Evolutionary conservation across 495 filamentous ascomycete genomes (phyloP), one percentile per base, ranked within the genome.

Genomic region (Neurospora intermedia): DNA sequence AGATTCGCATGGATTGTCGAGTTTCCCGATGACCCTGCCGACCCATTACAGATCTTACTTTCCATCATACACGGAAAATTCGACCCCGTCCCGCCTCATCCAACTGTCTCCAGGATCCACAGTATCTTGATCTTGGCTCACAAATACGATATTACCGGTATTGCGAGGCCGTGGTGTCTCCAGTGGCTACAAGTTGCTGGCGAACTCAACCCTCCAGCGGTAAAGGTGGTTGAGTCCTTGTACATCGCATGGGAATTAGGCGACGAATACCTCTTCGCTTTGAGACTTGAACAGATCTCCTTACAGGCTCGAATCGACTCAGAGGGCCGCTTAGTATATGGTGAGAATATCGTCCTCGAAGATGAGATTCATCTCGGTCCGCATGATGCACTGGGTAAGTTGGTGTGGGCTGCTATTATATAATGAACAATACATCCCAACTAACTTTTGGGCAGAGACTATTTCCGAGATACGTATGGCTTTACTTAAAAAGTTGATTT

Each of bases 61-160:
- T 77, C 73, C 27, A 80, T 81, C 59, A 70, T 78, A 46, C 79
- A 81, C 48, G 31, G 73, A 4, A 73, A 72, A 0, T 80, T 77
- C 23, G 71, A 48, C 0, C 1, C 9, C 6, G 70, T 81, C 13
- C 69, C 78, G 13, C 73, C 40, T 23, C 16, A 16, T 43, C 43
- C 43, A 6, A 72, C 23, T 3, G 73, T 78, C 8, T 27, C 46
- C 0, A 69, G 75, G 31, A 66, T 81, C n/a, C 75, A 77, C 43
- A 71, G 76, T 35, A 72, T 81, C 2, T 73, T 77, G 11, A 69
- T 78, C 7, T 15, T 79, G 27, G 72, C 75, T 9, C 74, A 81
- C 69, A 81, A 80, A 42, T 81, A 79, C 70, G 75, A 77, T 46
- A 73, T 79, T 42, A 39, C 73, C 13, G 71, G 74, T n/a, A 27